Conservation (phyloP, 2,329 filamentous ascomycete genomes). For the Samsoniella hepiali region DNA sequence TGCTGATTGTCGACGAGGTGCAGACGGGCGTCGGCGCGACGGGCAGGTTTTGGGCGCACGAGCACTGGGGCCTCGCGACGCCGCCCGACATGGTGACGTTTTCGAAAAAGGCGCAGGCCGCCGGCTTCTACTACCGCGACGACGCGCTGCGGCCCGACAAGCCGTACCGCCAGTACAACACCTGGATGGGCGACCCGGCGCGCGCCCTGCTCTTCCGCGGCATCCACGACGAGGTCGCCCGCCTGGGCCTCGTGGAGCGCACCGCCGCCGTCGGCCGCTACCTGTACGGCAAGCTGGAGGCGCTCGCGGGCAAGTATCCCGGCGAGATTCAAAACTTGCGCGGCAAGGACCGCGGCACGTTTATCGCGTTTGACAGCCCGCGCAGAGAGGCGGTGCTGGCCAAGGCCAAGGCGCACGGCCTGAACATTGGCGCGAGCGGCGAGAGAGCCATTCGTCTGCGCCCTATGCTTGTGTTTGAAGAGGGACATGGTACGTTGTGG, state of each 20-base stretch:
- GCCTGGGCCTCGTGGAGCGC: slow-evolving; percentile 70
- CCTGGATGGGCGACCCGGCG: slow-evolving; percentile 92
- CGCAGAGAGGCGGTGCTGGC: slow-evolving; percentile 74
- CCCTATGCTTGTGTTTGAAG: slow-evolving; percentile 19
- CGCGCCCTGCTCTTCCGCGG: slow-evolving; percentile 81
- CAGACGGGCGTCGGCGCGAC: slow-evolving; percentile 92
- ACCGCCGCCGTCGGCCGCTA: slow-evolving; percentile 78
- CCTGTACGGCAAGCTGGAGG: slow-evolving; percentile 67
- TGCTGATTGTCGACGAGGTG: slow-evolving; percentile 91
- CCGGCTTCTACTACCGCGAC: slow-evolving; percentile 88
- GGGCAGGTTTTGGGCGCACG: slow-evolving; percentile 93
- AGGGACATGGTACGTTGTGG: slow-evolving; percentile 21
- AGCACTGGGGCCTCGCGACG: slow-evolving; percentile 78
- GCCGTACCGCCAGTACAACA: slow-evolving; percentile 95
- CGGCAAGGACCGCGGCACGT: slow-evolving; percentile 84
- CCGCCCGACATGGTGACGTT: slow-evolving; percentile 94
- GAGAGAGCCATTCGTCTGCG: slow-evolving; percentile 19
- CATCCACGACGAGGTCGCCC: slow-evolving; percentile 78
- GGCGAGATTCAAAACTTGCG: slow-evolving; percentile 77
- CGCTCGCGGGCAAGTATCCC: slow-evolving; percentile 67
- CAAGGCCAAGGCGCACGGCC: slow-evolving; percentile 33
- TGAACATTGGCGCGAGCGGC: slow-evolving; percentile 19
- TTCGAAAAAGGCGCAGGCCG: slow-evolving; percentile 91
- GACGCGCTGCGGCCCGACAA: slow-evolving; percentile 79
- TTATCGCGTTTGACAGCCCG: slow-evolving; percentile 87